Evolutionary conservation across 176 grass and related monocot species (phyloP).

Genomic region (Melocanna baccifera): DNA sequence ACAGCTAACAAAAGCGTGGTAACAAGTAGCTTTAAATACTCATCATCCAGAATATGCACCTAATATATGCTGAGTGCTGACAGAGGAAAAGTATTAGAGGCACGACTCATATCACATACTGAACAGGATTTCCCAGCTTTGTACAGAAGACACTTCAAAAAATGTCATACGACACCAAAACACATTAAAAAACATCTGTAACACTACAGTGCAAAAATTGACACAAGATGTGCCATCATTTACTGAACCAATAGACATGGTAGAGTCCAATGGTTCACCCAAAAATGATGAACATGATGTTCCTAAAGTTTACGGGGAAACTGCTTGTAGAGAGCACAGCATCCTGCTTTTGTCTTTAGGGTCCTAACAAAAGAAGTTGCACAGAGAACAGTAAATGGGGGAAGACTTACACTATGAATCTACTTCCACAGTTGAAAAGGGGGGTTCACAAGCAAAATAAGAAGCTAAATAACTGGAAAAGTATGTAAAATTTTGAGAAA

Average conservation of each 20-base stretch:
- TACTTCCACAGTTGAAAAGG: not conserved
- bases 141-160: not conserved
- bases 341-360: conserved; percentile 54
- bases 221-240: conserved; percentile 55
- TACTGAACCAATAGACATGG: conserved; percentile 76
- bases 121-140: not conserved
- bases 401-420: not conserved
- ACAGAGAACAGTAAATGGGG: not conserved
- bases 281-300: conserved; percentile 43
- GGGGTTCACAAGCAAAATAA: not conserved
- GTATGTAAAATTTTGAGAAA: not conserved
- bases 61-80: not conserved
- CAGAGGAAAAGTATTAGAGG: not conserved
- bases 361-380: not conserved
- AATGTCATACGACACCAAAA: not conserved
- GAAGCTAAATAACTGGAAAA: not conserved
- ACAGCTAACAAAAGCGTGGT: not conserved
- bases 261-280: conserved; percentile 52
- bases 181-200: not conserved
- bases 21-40: not conserved
- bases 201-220: not conserved
- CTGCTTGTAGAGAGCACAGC: conserved; percentile 11
- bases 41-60: not conserved
- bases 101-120: not conserved
- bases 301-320: conserved; percentile 52